Conservation (phyloP, 305 asterid species). For the Fraxinus greggii region DNA sequence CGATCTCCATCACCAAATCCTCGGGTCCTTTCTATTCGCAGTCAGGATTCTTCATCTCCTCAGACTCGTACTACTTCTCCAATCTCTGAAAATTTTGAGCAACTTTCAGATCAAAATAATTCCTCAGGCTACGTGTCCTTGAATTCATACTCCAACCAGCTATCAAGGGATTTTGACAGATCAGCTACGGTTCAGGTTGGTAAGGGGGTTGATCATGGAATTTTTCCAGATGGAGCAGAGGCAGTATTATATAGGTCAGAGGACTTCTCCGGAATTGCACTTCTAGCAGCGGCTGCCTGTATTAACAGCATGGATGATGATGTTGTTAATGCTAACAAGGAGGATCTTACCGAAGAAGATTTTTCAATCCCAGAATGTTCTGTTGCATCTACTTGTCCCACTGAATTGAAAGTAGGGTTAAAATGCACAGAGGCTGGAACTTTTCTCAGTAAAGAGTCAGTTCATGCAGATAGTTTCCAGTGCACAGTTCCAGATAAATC, state of each 20-base stretch:
- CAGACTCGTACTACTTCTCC: slow-evolving; percentile 40
- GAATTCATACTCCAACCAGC: slow-evolving; percentile 35
- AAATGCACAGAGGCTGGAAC: slow-evolving; percentile 22
- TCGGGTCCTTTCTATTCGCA: slow-evolving; percentile 25
- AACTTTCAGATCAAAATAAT: slow-evolving; percentile 35
- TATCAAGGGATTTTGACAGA: slow-evolving; percentile 26
- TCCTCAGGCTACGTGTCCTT: slow-evolving; percentile 37
- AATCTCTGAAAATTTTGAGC: slow-evolving; percentile 37
- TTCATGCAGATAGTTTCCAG: slow-evolving; percentile 28
- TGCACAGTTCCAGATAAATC: slow-evolving; percentile 19
- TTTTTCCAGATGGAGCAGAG: slow-evolving; percentile 27
- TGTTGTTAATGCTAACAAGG: slow-evolving; percentile 30
- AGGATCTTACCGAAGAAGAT: slow-evolving; percentile 32
- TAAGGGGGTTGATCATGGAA: slow-evolving; percentile 27
- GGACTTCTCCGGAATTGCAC: slow-evolving; percentile 81
- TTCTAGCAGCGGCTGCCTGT: slow-evolving; percentile 84
- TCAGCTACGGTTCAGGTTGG: slow-evolving; percentile 25
- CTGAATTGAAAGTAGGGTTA: slow-evolving; percentile 22
- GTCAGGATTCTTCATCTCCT: slow-evolving; percentile 36
- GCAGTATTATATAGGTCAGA: slow-evolving; percentile 32
- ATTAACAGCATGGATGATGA: slow-evolving; percentile 44
- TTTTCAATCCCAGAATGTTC: slow-evolving; percentile 31
- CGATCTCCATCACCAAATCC: slow-evolving; percentile 43
- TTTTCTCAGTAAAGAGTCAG: slow-evolving; percentile 19
- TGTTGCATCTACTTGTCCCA: slow-evolving; percentile 27